phyloP scores from a whole-genome alignment of 2,329 filamentous ascomycete species.

The Sclerotinia nivalis region DNA sequence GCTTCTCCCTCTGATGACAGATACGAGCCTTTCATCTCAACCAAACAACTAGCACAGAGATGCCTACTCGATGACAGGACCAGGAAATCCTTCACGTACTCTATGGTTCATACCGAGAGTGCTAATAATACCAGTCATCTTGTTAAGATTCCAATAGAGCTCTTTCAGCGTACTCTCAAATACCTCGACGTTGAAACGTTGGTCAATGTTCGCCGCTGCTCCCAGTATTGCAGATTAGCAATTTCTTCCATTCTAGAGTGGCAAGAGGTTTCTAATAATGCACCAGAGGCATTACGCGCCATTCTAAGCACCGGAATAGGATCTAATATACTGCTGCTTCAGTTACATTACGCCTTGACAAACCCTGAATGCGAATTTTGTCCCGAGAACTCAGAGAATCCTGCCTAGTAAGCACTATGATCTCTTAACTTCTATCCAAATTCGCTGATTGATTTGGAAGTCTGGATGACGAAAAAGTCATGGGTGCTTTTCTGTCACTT shows the following conservation, averaged over 20 bases:
- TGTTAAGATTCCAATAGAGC: neutral
- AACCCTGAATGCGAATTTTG: constrained; percentile 11
- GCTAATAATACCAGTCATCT: neutral
- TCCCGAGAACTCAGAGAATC: neutral
- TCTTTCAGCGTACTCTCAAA: constrained; percentile 3
- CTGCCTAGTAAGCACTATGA: neutral
- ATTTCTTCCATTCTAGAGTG: neutral
- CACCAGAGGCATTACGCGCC: constrained; percentile 5
- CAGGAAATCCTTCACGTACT: neutral
- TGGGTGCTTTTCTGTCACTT: constrained; percentile 27
- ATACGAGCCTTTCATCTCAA: constrained; percentile 4
- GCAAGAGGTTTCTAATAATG: neutral
- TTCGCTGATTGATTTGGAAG: neutral
- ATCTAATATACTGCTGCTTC: neutral
- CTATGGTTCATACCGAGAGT: neutral
- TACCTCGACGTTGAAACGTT: constrained; percentile 8
- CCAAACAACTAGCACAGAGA: neutral
- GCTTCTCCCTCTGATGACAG: too few relatives aligned
- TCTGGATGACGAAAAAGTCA: neutral
- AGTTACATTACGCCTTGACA: constrained; percentile 7
- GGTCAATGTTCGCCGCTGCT: neutral
- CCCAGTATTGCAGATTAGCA: neutral
- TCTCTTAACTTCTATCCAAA: neutral
- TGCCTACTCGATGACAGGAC: neutral
- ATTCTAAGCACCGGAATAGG: neutral